phyloP scores from a whole-genome alignment of 257 asterid species.

The Coffea canephora region DNA sequence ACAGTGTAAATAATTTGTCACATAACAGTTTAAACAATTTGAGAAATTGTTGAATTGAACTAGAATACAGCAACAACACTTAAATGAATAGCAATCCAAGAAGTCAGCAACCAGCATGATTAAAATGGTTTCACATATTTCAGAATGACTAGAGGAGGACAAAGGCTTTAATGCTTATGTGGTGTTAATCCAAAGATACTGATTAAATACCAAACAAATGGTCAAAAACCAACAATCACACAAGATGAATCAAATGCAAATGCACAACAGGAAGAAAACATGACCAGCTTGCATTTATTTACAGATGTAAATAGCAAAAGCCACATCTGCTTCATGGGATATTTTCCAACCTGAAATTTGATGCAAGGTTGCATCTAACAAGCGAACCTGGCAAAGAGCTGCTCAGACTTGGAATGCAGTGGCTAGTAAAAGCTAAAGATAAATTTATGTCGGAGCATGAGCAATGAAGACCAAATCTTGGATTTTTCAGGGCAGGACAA shows the following conservation, averaged over 20 bases:
- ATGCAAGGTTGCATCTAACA: not conserved
- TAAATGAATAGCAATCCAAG: not conserved
- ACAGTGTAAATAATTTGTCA: conserved; percentile 14
- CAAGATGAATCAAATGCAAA: not conserved
- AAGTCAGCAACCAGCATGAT: not conserved
- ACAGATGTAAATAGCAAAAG: not conserved
- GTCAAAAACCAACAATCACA: not conserved
- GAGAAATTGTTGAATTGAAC: not conserved
- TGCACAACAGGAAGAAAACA: not conserved
- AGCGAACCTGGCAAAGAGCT: not conserved
- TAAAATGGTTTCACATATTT: not conserved
- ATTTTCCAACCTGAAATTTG: not conserved
- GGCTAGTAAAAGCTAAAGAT: not conserved
- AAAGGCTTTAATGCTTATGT: not conserved
- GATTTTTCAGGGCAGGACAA: not conserved
- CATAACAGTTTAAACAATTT: not conserved
- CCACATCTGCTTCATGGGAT: not conserved
- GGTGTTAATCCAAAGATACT: not conserved
- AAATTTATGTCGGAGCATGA: not conserved
- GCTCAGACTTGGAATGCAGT: not conserved
- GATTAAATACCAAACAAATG: not conserved
- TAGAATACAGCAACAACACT: not conserved
- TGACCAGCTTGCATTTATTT: not conserved
- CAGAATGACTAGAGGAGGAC: not conserved
- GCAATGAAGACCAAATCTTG: not conserved